Conservation (phyloP, 176 grass and related monocot genomes). For the Cocos nucifera region DNA sequence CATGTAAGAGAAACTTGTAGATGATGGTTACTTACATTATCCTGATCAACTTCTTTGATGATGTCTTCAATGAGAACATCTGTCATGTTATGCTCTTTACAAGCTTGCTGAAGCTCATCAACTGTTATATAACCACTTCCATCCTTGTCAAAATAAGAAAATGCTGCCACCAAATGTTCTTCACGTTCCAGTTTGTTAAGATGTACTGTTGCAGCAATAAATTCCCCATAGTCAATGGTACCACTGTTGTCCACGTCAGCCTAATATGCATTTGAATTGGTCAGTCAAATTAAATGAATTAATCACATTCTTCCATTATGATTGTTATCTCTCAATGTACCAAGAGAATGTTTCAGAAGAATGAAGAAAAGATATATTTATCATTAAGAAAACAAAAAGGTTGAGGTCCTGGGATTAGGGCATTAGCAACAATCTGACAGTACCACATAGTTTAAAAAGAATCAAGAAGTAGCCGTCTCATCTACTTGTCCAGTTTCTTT, state of each 20-base stretch:
- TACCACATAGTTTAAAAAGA: no score
- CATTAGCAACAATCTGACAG: no score
- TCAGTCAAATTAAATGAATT: not conserved
- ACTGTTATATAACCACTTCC: conserved; percentile 39
- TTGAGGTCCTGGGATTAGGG: no score
- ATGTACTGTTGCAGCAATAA: conserved; percentile 61
- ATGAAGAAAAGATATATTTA: no score
- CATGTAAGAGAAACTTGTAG: not conserved
- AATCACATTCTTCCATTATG: no score
- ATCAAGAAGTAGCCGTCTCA: no score
- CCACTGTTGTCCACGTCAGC: conserved; percentile 54
- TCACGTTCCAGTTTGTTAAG: conserved; percentile 69
- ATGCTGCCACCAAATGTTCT: conserved; percentile 52
- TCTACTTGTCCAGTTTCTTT: no score
- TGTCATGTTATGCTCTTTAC: conserved; percentile 58
- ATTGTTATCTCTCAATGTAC: no score
- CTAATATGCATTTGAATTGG: conserved; percentile 6
- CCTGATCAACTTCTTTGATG: conserved; percentile 67
- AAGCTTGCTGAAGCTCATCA: conserved; percentile 75
- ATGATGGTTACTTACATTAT: conserved; percentile 21
- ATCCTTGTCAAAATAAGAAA: conserved; percentile 37
- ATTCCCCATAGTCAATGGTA: conserved; percentile 69
- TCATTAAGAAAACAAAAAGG: no score
- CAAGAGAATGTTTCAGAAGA: not conserved
- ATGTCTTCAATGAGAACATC: conserved; percentile 58